Percentiles rank a stretch among this genome's conserved stretches.
Evolutionary conservation across 2,329 filamentous ascomycete genomes (phyloP).

Genomic region (Pestalotiopsis sp.): DNA sequence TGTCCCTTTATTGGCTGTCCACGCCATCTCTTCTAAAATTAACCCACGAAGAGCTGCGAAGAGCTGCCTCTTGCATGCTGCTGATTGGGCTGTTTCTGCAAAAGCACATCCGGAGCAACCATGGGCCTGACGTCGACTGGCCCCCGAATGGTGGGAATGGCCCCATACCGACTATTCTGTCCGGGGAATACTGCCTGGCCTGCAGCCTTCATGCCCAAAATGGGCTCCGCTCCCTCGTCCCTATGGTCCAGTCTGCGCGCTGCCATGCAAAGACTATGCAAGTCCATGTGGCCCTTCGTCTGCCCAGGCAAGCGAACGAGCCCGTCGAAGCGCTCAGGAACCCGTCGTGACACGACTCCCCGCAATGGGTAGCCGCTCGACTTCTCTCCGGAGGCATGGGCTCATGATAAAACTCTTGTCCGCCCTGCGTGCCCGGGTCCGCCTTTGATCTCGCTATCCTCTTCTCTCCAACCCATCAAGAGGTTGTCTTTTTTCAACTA

Average conservation of each 20-base stretch:
- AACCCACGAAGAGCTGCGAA: constrained; percentile 19
- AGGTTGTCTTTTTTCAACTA: constrained; percentile 35
- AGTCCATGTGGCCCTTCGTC: constrained; percentile 23
- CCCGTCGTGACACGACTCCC: constrained; percentile 20
- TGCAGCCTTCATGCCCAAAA: constrained; percentile 28
- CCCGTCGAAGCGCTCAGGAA: constrained; percentile 30
- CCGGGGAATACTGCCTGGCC: constrained; percentile 16
- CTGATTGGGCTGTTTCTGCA: constrained; percentile 28
- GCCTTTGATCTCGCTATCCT: constrained; percentile 24
- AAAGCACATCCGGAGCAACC: constrained; percentile 21
- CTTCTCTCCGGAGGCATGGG: constrained; percentile 17
- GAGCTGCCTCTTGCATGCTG: constrained; percentile 14
- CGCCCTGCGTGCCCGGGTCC: constrained; percentile 24
- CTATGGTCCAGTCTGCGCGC: constrained; percentile 28
- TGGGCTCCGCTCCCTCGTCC: constrained; percentile 24
- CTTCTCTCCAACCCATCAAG: constrained; percentile 32
- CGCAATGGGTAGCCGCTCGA: constrained; percentile 32
- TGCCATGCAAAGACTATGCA: constrained; percentile 25
- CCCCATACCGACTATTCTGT: constrained; percentile 25
- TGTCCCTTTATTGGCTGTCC: constrained; percentile 25
- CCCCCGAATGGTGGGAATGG: background rate
- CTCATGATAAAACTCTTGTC: constrained; percentile 31
- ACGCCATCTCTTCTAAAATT: constrained; percentile 30
- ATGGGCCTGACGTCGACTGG: constrained; percentile 22
- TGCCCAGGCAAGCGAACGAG: constrained; percentile 13